Conservation (phyloP, 495 filamentous ascomycete genomes). For the Xylaria palmicola region DNA sequence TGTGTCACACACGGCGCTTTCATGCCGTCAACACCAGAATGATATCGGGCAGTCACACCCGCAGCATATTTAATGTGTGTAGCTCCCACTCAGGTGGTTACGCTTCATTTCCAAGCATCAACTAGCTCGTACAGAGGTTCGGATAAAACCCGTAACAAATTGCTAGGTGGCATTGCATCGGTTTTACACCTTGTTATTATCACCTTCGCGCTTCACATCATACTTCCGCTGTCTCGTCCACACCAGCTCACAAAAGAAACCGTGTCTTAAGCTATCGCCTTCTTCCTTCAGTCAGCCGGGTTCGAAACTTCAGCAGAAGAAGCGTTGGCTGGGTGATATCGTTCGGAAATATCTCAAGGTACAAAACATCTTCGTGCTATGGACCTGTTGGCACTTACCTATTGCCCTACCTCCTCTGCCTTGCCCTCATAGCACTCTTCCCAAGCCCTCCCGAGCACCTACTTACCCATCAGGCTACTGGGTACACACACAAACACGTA, state of each 20-base stretch:
- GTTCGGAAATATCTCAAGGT: background rate
- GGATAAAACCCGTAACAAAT: background rate
- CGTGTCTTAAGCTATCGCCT: background rate
- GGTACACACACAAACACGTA: no score
- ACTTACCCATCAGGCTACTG: background rate
- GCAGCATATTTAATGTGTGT: constrained; percentile 3
- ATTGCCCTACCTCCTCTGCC: no score
- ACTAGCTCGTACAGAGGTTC: background rate
- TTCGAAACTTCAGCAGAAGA: background rate
- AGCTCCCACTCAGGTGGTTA: background rate
- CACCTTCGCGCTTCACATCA: no score
- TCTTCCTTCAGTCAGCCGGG: no score
- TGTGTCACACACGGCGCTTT: constrained; percentile 8
- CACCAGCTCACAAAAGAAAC: background rate
- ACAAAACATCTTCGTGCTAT: no score
- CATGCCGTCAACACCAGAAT: background rate
- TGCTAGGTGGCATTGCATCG: background rate
- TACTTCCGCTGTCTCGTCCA: background rate
- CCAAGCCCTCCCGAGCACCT: background rate
- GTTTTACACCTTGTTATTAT: no score
- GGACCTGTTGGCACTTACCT: no score
- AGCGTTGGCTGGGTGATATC: background rate
- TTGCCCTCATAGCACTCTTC: no score
- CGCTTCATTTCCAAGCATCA: background rate
- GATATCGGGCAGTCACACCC: no score